A percentile compares a stretch with the other conserved stretches of the same genome.
Evolutionary conservation across 768 basidiomycete species (phyloP).

Genomic region (Phallus indusiatus): DNA sequence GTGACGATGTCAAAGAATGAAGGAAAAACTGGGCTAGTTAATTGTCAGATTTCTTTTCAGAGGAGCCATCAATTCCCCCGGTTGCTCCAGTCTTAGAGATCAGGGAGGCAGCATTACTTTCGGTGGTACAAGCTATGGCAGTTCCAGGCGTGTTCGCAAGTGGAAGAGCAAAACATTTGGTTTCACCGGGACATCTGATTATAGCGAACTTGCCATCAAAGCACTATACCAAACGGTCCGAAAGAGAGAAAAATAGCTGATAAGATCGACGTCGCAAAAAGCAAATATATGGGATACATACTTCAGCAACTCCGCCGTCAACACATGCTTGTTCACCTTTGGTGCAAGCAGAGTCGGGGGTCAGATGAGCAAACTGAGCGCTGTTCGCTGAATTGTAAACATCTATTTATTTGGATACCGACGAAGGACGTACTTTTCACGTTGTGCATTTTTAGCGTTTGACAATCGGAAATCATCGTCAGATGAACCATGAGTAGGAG

Average conservation of each 20-base stretch:
- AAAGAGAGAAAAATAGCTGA: too few species aligned
- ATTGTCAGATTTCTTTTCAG: too few species aligned
- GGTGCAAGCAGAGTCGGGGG: conserved; percentile 10
- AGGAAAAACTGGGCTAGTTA: too few species aligned
- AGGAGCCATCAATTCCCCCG: conserved; percentile 30
- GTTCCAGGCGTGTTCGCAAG: conserved; percentile 23
- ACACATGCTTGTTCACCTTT: conserved; percentile 36
- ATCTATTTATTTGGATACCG: too few species aligned
- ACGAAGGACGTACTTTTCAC: not conserved
- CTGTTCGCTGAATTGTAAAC: conserved; percentile 8
- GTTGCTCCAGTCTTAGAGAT: conserved; percentile 34
- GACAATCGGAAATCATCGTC: conserved; percentile 11
- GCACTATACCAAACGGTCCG: too few species aligned
- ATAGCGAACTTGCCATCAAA: conserved; percentile 36
- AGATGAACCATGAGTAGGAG: too few species aligned
- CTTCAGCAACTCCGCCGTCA: conserved; percentile 36
- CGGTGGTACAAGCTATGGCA: conserved; percentile 40
- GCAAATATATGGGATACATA: not conserved
- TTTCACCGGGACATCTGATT: conserved; percentile 27
- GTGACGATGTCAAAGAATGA: too few species aligned
- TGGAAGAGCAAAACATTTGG: conserved; percentile 43
- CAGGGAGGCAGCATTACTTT: conserved; percentile 32
- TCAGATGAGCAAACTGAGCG: conserved; percentile 22
- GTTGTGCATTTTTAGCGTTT: conserved; percentile 26
- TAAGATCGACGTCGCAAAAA: too few species aligned